Conservation (phyloP, 805 yeast species). For the Lipomyces chichibuensis region DNA sequence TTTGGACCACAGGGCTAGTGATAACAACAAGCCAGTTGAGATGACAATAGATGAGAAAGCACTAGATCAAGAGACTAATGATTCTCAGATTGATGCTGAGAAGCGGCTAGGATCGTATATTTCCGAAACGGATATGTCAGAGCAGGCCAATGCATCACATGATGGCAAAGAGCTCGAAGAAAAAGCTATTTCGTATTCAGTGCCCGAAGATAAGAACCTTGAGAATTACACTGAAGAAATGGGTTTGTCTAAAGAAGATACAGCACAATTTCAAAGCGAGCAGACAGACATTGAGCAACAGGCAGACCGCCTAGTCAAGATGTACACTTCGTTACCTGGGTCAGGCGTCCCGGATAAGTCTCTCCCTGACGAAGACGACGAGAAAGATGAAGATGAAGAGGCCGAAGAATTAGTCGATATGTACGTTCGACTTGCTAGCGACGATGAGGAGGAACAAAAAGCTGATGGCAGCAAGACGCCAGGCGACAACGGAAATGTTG, state of each 20-base stretch:
- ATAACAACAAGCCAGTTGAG: background rate
- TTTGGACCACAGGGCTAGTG: conserved; percentile 7
- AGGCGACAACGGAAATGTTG: background rate
- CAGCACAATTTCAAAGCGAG: conserved; percentile 13
- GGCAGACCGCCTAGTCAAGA: conserved; percentile 23
- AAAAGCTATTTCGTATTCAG: background rate
- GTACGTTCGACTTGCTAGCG: conserved; percentile 28
- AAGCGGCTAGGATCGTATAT: background rate
- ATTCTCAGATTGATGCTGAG: conserved; percentile 7
- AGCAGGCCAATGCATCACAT: background rate
- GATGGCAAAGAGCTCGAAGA: conserved; percentile 8
- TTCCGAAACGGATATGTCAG: background rate
- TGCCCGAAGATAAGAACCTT: background rate
- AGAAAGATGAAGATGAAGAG: conserved; percentile 27
- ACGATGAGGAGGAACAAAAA: conserved; percentile 17
- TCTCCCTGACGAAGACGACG: conserved; percentile 4
- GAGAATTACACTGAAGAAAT: background rate
- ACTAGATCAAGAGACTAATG: conserved; percentile 2
- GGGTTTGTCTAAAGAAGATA: background rate
- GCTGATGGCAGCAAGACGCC: background rate
- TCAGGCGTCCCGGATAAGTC: conserved; percentile 11
- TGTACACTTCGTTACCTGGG: conserved; percentile 16
- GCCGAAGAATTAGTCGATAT: conserved; percentile 30
- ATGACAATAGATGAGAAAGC: background rate
- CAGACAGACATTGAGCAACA: conserved; percentile 28